A percentile compares a stretch with the other conserved stretches of the same genome.
Conservation (phyloP, 2,329 filamentous ascomycete genomes). For the Paraconiothyrium sp. region DNA sequence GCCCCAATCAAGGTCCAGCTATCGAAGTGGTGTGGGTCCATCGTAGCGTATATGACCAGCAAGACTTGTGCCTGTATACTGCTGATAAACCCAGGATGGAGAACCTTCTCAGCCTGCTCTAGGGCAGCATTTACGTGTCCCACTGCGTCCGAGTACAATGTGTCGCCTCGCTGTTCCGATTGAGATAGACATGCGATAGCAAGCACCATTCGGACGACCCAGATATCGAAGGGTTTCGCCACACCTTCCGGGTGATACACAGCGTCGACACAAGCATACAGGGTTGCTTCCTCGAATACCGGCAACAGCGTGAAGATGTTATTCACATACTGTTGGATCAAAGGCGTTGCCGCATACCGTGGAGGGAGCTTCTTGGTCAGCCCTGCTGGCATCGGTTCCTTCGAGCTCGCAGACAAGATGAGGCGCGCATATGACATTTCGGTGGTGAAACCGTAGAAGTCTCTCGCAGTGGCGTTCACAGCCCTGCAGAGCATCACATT, state of each 20-base stretch:
- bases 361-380: slow-evolving; percentile 71
- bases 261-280: slow-evolving; percentile 81
- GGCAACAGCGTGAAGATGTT: slow-evolving; percentile 84
- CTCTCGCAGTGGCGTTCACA: slow-evolving; percentile 91
- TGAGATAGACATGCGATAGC: slow-evolving; percentile 81
- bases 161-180: slow-evolving; percentile 72
- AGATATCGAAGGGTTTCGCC: slow-evolving; percentile 76
- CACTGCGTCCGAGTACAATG: slow-evolving; percentile 69
- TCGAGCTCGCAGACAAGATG: slow-evolving; percentile 82
- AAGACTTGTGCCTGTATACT: slow-evolving; percentile 90
- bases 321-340: slow-evolving; percentile 85
- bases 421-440: slow-evolving; percentile 94
- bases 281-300: slow-evolving; percentile 79
- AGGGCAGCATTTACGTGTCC: slow-evolving; percentile 73
- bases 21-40: slow-evolving; percentile 91
- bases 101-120: slow-evolving; percentile 79
- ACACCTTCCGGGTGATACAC: slow-evolving; percentile 77
- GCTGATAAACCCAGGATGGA: slow-evolving; percentile 82
- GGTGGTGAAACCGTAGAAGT: slow-evolving; percentile 87
- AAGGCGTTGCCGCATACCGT: slow-evolving; percentile 71
- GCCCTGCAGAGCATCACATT: slow-evolving; percentile 64
- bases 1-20: slow-evolving; percentile 94
- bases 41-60: slow-evolving; percentile 86
- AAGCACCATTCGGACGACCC: slow-evolving; percentile 88
- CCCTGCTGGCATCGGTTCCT: slow-evolving; percentile 73